Evolutionary conservation across 495 filamentous ascomycete species (phyloP).

Genomic region (Choiromyces venosus): DNA sequence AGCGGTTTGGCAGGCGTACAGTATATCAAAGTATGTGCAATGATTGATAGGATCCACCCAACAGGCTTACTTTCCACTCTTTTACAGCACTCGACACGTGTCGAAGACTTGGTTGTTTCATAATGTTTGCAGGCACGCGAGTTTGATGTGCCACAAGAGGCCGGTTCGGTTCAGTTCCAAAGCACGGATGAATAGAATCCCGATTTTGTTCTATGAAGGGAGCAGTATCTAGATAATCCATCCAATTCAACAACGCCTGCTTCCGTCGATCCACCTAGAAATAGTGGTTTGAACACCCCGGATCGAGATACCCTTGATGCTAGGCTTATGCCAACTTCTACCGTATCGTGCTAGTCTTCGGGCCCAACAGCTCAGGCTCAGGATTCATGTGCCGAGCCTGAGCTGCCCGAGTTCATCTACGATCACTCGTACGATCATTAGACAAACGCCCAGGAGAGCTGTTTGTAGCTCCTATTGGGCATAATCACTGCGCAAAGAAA

Average conservation of each 20-base stretch:
- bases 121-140: neutral
- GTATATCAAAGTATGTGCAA: neutral
- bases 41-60: neutral
- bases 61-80: neutral
- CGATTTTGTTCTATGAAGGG: neutral
- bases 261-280: neutral
- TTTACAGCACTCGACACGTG: neutral
- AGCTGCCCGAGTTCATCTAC: neutral
- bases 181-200: neutral
- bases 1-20: no score
- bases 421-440: neutral
- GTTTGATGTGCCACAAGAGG: neutral
- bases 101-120: neutral
- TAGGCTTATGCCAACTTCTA: neutral
- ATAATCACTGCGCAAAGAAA: neutral
- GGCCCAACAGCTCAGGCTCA: neutral
- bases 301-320: neutral
- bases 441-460: neutral
- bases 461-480: neutral
- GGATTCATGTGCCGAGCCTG: neutral
- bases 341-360: neutral
- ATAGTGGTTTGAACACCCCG: neutral
- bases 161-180: neutral
- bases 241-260: neutral
- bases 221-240: neutral